Base-by-base conservation (phyloP, 768 basidiomycete genomes). In the Suillus occidentalis region DNA sequence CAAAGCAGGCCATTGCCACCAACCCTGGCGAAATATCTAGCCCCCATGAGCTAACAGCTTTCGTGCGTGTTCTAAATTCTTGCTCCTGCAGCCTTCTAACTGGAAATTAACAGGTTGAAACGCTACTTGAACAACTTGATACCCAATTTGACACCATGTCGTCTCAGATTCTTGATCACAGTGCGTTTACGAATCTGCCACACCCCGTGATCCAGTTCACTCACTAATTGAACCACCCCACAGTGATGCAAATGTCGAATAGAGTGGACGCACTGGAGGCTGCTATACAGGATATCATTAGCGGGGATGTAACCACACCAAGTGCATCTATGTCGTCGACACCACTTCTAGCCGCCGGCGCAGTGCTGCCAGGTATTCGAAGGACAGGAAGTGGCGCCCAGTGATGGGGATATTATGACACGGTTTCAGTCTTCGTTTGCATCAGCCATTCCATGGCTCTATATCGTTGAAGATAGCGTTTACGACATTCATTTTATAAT, bases 141-240 rank as follows among this genome's bases (percentile, higher is more conserved):
- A 71, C 85, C 57, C 92, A 92, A 67, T 97, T 97, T 71, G 94
- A 97, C 70, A 91, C 94, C 61, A 96, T 96, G 94, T 96, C 94
- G 39, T 82, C 83, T 22, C 91, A 96, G 74, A 92, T 97, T 67
- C 83, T 97, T 66, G 90, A 92, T 64, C 83, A 90, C 70, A 93
- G 91, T 94, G 72, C 70, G 89, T 83, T 57, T 53, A 22, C 39
- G 56, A 49, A 89, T 83, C 53, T 53, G 22, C 37, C 55, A 50
- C 63, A 18, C 43, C 39, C 60, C 34, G 50, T 63, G 47, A 63
- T 13, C 68, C 61, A 43, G 57, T 47, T 49, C 61, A 47, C 31
- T 47, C 37, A 58, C 25, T 18, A 58, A 18, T 40, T 65, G 65
- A 59, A 67, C 47, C 63, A 65, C 28, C 62, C 60, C 25, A 42